Evolutionary conservation across 768 basidiomycete species (phyloP), one percentile per base, ranked within the genome.

Genomic region (Mycena vitilis): DNA sequence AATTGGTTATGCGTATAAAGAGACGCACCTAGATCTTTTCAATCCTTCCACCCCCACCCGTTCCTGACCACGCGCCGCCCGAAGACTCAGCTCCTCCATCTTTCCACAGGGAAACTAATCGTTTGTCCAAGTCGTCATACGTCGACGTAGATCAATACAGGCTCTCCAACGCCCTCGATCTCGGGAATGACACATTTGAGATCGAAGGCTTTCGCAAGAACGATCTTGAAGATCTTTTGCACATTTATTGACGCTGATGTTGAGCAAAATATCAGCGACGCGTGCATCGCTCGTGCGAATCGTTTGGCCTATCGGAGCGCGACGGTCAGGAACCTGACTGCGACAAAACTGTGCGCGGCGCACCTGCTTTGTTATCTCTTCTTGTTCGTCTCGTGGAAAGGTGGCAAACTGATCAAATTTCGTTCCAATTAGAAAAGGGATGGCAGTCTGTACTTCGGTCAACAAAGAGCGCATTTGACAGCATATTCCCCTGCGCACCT

Each of bases 191-290:
- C 95, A 77, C 96, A 98, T 88, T 99, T 99, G 73, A 99, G 88
- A 82, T 99, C 98, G 75, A 99, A 99, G 38, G 96, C 96, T 77
- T 99, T 97, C 55, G 95, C 94, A 57, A 97, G 87, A 52, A 97
- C 95, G 79, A 98, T 98, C 85, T 98, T 96, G 89, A 97, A 97
- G 73, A 97, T 97, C 86, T 99, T 99, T 85, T 99, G 98, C 62
- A 99, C 97, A 81, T 99, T 99, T 84, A 99, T 98, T 69, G 96
- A 96, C 71, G 97, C 96, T 55, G 95, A 95, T 55, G 98, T 99
- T 58, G 97, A 98, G 82, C 97, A 99, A 82, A 99, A 99, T 79
- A 99, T 98, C 68, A 99, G 83, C n/a, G 96, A 97, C 20, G 98
- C 96, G 79, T 99, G 96, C 98, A 99, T 99, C 58, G 98, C 98